Base-by-base conservation (phyloP, 192 early-diverging fungal genomes). In the Coemansia sp. region DNA sequence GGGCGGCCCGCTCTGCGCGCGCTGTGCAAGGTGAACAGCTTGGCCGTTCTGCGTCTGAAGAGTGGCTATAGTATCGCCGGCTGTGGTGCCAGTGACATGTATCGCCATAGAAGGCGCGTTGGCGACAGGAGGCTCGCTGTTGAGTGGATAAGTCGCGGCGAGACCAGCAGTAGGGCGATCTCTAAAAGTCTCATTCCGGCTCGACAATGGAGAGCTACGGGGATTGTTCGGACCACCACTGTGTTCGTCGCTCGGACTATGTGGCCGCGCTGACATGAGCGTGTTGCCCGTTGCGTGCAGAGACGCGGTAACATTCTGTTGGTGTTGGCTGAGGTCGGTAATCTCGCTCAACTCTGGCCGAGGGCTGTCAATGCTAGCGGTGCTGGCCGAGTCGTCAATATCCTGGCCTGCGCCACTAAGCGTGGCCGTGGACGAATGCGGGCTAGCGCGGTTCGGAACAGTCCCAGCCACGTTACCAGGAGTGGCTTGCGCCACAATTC, bases 381-480 rank as follows among this genome's bases (percentile, higher is more conserved):
- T 68, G 8, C 65, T 76, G 15, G 39, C 65, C 6, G 65, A 60
- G 39, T 76, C 72, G 5, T 64, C 65, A 10, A 50, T 17, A 23
- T 63, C 64, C 25, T 71, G 68, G 29, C 56, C 52, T 7, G 51
- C 52, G 4, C 33, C 62, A 38, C 61, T 66, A 32, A 76, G 66
- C 14, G 72, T 76, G 15, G 65, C 72, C 6, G 72, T 76, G 3
- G 72, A 76, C 42, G 72, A 76, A 37, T 76, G 52, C 33, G 51
- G 53, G 35, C 65, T 68, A 30, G 27, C 54, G 14, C 51, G 58
- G 3, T 56, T 33, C 31, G 48, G 49, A 10, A 49, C 65, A 7
- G 46, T 47, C 4, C 34, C 21, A 10, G 8, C 38, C 19, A 33
- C 21, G 34, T 38, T 31, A 17, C 5, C 46, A 18, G 48, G 18